Base-by-base conservation (phyloP, 73 alveolate genomes). In the Tetrahymena elliotti region DNA sequence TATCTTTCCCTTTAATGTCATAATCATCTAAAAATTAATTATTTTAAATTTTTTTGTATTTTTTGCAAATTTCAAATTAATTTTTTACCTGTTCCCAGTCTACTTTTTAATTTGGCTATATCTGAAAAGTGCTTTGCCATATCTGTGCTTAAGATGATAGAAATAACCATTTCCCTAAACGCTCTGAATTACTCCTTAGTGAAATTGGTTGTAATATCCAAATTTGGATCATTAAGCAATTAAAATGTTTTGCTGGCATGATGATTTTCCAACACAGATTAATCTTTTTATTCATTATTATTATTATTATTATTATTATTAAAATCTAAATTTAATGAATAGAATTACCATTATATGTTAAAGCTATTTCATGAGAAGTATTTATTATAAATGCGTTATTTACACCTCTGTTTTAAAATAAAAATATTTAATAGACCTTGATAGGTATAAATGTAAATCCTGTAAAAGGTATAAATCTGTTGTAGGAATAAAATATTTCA, bases 71-170 rank as follows among this genome's bases (percentile, higher is more conserved):
- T 11, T 7, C 24, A 12, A 84, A 35, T 82, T 33, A 41, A n/a
- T 83, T 36, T 12, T 36, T 35, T 94, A 94, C 96, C 94, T 34
- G 98, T 53, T 34, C 97, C 83, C 7, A 97, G 84, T 52, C 98
- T 38, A 18, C 97, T 54, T 40, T 97, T 97, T 68, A 97, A 94
- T 38, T 95, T 94, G 24, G 97, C 94, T 52, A 97, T 40, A n/a
- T 97, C 98, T 31, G 97, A 95, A 6, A 97, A 97, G 84, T 98
- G 99, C 83, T 96, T 96, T 27, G 99, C 98, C 99, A 98, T 97
- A 96, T 98, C 99, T 4, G 99, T 98, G 3, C 98, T 97, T 95
- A 98, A 97, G n/a, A 98, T 97, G 96, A 97, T 97, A 8, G 97
- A 93, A 12, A 97, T 97, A 83, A 98, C 97, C 95, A 97, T 84